A percentile compares a stretch with the other conserved stretches of the same genome.
Conservation (phyloP, 306 rosid genomes). For the Canavalia ensiformis region DNA sequence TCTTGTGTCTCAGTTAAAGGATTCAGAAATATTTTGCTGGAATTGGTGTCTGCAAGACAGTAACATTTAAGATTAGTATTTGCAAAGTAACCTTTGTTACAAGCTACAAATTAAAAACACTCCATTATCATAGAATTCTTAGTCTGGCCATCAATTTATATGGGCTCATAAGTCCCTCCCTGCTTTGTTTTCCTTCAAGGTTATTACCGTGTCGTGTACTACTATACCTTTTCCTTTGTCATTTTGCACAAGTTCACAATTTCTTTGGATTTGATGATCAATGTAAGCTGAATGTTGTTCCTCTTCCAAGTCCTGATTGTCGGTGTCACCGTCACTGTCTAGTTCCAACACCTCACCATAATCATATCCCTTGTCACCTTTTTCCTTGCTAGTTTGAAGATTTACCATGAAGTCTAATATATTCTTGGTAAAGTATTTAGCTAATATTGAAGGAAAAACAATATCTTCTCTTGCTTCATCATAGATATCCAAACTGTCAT, state of each 20-base stretch:
- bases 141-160: background rate
- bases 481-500: conserved; percentile 34
- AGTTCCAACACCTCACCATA: conserved; percentile 15
- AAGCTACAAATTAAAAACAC: background rate
- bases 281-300: conserved; percentile 34
- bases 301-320: conserved; percentile 20
- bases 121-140: conserved; percentile 22
- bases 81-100: background rate
- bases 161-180: background rate
- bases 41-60: conserved; percentile 36
- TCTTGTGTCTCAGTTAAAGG: conserved; percentile 12
- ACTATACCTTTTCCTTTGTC: conserved; percentile 28
- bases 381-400: conserved; percentile 26
- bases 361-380: background rate
- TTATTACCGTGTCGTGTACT: background rate
- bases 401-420: conserved; percentile 16
- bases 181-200: background rate
- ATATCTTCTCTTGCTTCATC: conserved; percentile 41
- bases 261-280: conserved; percentile 15
- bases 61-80: background rate
- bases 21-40: background rate
- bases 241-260: background rate
- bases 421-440: conserved; percentile 9
- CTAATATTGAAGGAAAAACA: conserved; percentile 10
- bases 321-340: background rate